phyloP scores from a whole-genome alignment of 2,329 filamentous ascomycete genomes.

The Albophoma yamanashiensis region DNA sequence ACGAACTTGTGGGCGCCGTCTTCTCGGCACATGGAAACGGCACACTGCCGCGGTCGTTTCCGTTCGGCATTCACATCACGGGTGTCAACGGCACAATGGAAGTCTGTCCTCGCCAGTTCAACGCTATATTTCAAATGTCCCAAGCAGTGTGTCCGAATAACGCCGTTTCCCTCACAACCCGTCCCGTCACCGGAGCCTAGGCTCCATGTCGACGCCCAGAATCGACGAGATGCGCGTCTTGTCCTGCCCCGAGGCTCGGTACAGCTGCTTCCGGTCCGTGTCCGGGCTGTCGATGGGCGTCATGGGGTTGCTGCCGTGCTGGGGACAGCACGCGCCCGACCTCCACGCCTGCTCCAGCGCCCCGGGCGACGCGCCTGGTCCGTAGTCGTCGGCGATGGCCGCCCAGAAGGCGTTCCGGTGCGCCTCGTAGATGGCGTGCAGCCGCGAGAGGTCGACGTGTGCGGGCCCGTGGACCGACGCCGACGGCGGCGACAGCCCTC shows the following conservation, averaged over 20 bases:
- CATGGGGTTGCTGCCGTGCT: slow-evolving; percentile 33
- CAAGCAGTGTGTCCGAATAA: background rate
- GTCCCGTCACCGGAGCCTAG: background rate
- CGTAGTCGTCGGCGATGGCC: slow-evolving; percentile 62
- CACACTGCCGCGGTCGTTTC: background rate
- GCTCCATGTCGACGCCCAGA: slow-evolving; percentile 23
- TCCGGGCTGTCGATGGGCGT: slow-evolving; percentile 43
- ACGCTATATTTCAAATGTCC: background rate
- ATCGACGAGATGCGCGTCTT: slow-evolving; percentile 54
- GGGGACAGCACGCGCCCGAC: slow-evolving; percentile 30
- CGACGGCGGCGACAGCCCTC: slow-evolving; percentile 27
- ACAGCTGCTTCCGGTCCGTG: slow-evolving; percentile 28
- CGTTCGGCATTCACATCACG: background rate
- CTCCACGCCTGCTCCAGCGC: slow-evolving; percentile 64
- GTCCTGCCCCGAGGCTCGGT: slow-evolving; percentile 29
- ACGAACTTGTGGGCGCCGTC: too few relatives aligned
- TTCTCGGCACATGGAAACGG: background rate
- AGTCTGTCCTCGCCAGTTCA: background rate
- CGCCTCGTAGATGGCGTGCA: slow-evolving; percentile 58
- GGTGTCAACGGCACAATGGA: background rate
- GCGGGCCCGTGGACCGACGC: slow-evolving; percentile 21
- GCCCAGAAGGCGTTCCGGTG: slow-evolving; percentile 67
- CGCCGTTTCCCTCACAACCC: background rate
- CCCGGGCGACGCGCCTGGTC: slow-evolving; percentile 47
- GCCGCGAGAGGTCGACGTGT: slow-evolving; percentile 52